Evolutionary conservation across 1,139 yeast genomes (phyloP).

Genomic region (Hyphopichia pseudoburtonii): DNA sequence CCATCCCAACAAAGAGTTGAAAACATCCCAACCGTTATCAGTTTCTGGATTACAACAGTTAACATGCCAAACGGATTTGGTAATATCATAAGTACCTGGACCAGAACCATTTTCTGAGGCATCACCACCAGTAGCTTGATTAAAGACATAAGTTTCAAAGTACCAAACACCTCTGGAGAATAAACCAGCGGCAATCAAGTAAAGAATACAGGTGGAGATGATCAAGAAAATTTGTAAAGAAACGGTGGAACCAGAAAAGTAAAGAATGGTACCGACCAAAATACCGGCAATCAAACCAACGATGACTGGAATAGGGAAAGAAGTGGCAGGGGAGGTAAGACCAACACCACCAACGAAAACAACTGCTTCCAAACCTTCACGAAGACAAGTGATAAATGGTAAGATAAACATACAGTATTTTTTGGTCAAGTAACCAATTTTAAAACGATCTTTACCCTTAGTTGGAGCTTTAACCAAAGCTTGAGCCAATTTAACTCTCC

Average conservation of each 20-base stretch:
- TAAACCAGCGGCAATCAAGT: slow-evolving; percentile 84
- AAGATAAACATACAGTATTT: slow-evolving; percentile 76
- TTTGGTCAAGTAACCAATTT: slow-evolving; percentile 42
- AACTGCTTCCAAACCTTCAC: slow-evolving; percentile 93
- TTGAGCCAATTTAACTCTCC: slow-evolving; percentile 86
- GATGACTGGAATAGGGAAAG: slow-evolving; percentile 85
- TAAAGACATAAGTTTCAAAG: slow-evolving; percentile 67
- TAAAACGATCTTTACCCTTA: slow-evolving; percentile 28
- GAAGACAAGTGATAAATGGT: slow-evolving; percentile 78
- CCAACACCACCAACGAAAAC: slow-evolving; percentile 92
- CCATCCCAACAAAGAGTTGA: slow-evolving; percentile 40
- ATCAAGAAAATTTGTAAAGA: slow-evolving; percentile 80
- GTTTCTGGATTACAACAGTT: slow-evolving; percentile 90
- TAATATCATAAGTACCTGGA: slow-evolving; percentile 84
- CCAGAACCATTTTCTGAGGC: slow-evolving; percentile 89
- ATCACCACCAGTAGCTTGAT: slow-evolving; percentile 76
- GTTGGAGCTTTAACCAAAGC: slow-evolving; percentile 54
- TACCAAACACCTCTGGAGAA: slow-evolving; percentile 90
- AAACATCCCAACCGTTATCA: slow-evolving; percentile 92
- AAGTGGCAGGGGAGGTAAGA: slow-evolving; percentile 67
- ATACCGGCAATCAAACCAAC: slow-evolving; percentile 76
- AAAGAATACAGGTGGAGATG: slow-evolving; percentile 76
- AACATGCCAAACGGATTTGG: slow-evolving; percentile 83
- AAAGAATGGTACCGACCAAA: slow-evolving; percentile 63
- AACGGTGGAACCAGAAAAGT: slow-evolving; percentile 73